phyloP scores from a whole-genome alignment of 257 asterid species.

The Mentha longifolia region DNA sequence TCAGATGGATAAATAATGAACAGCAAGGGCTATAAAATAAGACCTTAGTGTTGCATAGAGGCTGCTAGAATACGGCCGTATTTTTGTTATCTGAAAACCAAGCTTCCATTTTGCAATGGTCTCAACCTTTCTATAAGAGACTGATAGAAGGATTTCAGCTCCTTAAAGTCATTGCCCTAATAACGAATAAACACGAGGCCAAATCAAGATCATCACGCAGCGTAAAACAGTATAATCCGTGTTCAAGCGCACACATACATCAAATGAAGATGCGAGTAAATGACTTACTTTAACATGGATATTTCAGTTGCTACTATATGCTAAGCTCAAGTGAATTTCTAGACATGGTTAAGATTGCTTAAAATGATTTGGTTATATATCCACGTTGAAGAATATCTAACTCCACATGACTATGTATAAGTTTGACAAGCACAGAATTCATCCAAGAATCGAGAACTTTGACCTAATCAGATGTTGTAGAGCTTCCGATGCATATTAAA shows the following conservation, averaged over 20 bases:
- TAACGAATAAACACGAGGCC: conserved; percentile 11
- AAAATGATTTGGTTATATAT: background rate
- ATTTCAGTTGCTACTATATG: background rate
- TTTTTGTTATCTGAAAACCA: conserved; percentile 70
- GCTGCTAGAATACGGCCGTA: conserved; percentile 8
- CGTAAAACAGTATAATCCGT: too few species aligned
- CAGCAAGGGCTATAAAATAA: conserved; percentile 7
- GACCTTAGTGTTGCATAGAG: too few species aligned
- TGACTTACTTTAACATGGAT: background rate
- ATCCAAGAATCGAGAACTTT: background rate
- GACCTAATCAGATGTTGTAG: background rate
- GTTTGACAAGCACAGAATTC: background rate
- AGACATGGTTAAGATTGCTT: background rate
- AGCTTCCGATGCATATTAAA: background rate
- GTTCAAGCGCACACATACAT: background rate
- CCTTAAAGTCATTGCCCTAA: conserved; percentile 78
- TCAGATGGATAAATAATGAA: conserved; percentile 32
- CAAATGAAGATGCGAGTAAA: background rate
- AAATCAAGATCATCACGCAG: too few species aligned
- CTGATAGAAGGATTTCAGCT: conserved; percentile 79
- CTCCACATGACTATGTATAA: background rate
- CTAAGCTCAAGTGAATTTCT: background rate
- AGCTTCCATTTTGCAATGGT: conserved; percentile 82
- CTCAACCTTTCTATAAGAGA: conserved; percentile 77
- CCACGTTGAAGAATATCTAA: background rate